Evolutionary conservation across 1,139 yeast genomes (phyloP), one percentile per base, ranked within the genome.

Genomic region (Magnusiomyces ingens): DNA sequence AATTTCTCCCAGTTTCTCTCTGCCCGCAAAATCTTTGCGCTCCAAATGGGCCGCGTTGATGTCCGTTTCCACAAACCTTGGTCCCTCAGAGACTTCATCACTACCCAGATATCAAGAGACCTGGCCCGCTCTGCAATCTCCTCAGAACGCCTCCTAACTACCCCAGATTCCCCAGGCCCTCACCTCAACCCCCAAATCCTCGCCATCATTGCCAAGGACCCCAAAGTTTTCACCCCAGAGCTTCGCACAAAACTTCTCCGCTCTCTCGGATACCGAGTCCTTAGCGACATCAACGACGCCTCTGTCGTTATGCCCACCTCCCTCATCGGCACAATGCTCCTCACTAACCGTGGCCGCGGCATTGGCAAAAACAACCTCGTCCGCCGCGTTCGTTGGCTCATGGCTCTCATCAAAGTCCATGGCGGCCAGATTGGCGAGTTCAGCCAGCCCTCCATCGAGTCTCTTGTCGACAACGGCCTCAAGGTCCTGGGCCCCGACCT

Each of bases 251-350:
- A 64, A 35, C 55, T 73, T 6, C 59, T 73, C 47, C 64, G 75
- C 19, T 60, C 75, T 0, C 59, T 73, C 12, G 77, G 76, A 3
- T 73, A 73, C 61, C 62, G 68, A 32, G 69, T 73, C 22, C 63
- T 73, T 29, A 64, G 67, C 26, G 76, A 73, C 51, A 72, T 73
- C 58, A 73, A 73, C 60, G 58, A 59, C 18, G 72, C 68, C 1
- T 71, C 76, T 1, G 74, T 73, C 13, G 70, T 73, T 42, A 73
- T 73, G 76, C 77, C 77, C 3, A 71, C 76, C 2, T 71, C 75
- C 1, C 63, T 73, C 36, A 68, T 73, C 12, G 77, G 76, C 19
- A 67, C 76, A 0, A 72, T 71, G 32, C 62, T 73, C 32, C 62
- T 73, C 41, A 73, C 77, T 2, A 62, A 69, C 40, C 63, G 71